Conservation (phyloP, 2,329 filamentous ascomycete species). For the Diaporthe australafricana region DNA sequence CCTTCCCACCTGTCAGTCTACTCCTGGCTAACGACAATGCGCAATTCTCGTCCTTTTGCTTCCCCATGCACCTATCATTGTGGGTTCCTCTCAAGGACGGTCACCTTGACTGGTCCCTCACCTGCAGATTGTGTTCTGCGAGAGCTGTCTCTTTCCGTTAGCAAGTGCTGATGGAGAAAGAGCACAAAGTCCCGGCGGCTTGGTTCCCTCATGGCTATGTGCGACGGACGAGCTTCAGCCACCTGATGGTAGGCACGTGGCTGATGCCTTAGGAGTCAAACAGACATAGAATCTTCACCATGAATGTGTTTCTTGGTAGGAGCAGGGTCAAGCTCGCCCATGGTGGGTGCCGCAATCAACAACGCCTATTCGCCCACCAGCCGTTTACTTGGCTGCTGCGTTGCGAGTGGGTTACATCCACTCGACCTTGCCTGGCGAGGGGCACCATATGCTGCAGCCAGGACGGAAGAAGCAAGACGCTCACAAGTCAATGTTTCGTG, state of each 20-base stretch:
- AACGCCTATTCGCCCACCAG: background rate
- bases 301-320: background rate
- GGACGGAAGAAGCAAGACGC: background rate
- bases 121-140: background rate
- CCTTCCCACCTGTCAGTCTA: background rate
- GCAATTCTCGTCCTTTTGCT: background rate
- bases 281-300: background rate
- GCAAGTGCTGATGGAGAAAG: background rate
- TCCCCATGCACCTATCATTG: background rate
- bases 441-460: slow-evolving; percentile 1
- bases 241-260: background rate
- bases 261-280: background rate
- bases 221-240: background rate
- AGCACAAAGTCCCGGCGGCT: background rate
- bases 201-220: slow-evolving; percentile 2
- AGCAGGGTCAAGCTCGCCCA: background rate
- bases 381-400: slow-evolving; percentile 16
- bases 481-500: slow-evolving; percentile 6
- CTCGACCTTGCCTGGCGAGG: background rate
- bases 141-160: background rate
- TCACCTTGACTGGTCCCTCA: background rate
- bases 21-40: background rate
- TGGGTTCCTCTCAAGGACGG: background rate
- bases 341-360: background rate
- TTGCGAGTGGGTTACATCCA: slow-evolving; percentile 20